A percentile compares a stretch with the other conserved stretches of the same genome.
phyloP scores from a whole-genome alignment of 805 yeast species.

The Saccharomycopsis malanga region DNA sequence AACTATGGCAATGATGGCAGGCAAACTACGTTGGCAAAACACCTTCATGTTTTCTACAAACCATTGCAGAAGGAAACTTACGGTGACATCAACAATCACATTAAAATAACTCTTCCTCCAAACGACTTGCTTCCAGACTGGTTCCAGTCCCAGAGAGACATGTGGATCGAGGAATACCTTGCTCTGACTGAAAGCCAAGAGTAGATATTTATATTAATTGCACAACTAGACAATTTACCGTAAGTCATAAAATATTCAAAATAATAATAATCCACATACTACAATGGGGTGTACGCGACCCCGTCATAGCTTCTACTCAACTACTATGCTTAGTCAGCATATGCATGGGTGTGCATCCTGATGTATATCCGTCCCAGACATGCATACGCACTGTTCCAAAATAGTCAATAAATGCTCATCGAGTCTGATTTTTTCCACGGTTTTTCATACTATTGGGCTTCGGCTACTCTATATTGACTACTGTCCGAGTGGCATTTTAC shows the following conservation, averaged over 20 bases:
- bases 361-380: no score
- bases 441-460: no score
- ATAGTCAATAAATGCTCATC: no score
- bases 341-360: no score
- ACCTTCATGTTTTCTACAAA: constrained; percentile 13
- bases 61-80: constrained; percentile 14
- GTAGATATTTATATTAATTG: no score
- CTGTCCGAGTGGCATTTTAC: no score
- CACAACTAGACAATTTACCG: constrained; percentile 1
- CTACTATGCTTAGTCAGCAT: no score
- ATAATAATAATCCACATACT: no score
- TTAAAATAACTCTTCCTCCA: constrained; percentile 45
- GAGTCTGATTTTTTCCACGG: no score
- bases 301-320: neutral
- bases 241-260: neutral
- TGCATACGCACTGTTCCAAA: no score
- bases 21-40: neutral
- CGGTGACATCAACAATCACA: constrained; percentile 10
- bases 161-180: constrained; percentile 51
- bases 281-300: neutral
- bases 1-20: neutral
- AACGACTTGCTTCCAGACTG: constrained; percentile 65
- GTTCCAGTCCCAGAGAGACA: constrained; percentile 58
- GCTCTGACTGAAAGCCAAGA: no score
- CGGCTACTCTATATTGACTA: no score